phyloP scores from a whole-genome alignment of 805 yeast genomes.

The Allodekkera sacchari region DNA sequence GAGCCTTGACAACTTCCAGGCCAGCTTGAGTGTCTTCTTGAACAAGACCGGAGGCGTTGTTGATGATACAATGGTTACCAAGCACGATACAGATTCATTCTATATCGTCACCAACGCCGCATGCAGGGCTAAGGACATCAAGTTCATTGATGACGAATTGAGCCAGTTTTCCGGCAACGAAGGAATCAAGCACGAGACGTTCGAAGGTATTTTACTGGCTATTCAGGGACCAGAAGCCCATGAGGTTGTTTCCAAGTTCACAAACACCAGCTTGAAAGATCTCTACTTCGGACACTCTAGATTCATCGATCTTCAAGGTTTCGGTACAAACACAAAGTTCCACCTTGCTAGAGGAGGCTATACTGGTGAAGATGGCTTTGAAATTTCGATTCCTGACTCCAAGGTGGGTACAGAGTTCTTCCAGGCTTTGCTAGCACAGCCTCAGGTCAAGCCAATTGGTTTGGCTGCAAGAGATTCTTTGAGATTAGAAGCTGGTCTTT shows the following conservation, averaged over 20 bases:
- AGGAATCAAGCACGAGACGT: constrained; percentile 29
- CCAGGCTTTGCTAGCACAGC: constrained; percentile 42
- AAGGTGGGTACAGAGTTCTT: constrained; percentile 54
- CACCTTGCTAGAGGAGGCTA: constrained; percentile 95
- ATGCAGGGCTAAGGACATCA: constrained; percentile 73
- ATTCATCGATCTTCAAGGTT: constrained; percentile 35
- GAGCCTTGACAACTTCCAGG: constrained; percentile 45
- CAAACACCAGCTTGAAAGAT: constrained; percentile 47
- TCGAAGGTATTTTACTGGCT: constrained; percentile 76
- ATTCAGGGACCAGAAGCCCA: constrained; percentile 88
- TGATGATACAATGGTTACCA: constrained; percentile 88
- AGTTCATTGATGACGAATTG: constrained; percentile 51
- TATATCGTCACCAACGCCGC: constrained; percentile 97
- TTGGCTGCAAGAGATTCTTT: constrained; percentile 97
- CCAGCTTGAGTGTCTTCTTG: constrained; percentile 71
- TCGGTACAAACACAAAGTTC: constrained; percentile 33
- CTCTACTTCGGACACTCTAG: constrained; percentile 70
- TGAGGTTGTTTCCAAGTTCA: constrained; percentile 53
- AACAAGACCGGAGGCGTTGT: constrained; percentile 73
- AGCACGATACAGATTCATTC: constrained; percentile 61
- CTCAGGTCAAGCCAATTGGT: constrained; percentile 75
- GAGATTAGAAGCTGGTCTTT: constrained; percentile 97
- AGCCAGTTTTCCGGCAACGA: constrained; percentile 22
- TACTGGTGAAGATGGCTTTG: constrained; percentile 98
- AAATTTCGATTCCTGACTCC: constrained; percentile 63